Evolutionary conservation across 352 stramenopile genomes (phyloP), one percentile per base, ranked within the genome.

Genomic region (Phytophthora tentaculata): DNA sequence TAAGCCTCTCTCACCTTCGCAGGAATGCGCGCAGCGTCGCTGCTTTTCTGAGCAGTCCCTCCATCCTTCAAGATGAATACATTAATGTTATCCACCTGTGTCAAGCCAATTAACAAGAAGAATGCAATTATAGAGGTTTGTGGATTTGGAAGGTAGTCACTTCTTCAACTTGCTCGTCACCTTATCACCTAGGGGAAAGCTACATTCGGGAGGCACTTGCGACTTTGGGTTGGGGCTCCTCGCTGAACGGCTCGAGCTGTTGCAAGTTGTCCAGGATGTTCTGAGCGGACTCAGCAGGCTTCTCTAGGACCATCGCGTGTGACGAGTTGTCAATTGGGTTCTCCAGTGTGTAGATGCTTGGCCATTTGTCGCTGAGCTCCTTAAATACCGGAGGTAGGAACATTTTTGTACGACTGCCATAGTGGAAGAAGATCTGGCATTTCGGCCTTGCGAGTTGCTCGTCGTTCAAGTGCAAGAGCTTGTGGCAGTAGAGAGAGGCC

Each of bases 21-120:
- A 88, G 51, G 65, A 82, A 80, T 37, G 67, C 68, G 41, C 79
- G 77, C 51, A 88, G 61, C 44, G 77, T 65, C 22, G 29, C 43
- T n/a, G 74, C 59, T 13, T 61, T 69, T 19, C 50, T 52, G 19
- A 84, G 55, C 50, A 88, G 28, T 14, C 73, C 64, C 20, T 76
- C 59, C 78, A 86, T 86, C 49, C 28, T 16, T 29, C 9, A 56
- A 45, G 24, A 58, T 58, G 52, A 35, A 12, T 58, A 58, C 32
- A 56, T 56, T 29, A n/a, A 28, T 54, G 49, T 56, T n/a, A n/a
- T n/a, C n/a, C n/a, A n/a, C n/a, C n/a, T n/a, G n/a, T n/a, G n/a
- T n/a, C n/a, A n/a, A n/a, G n/a, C n/a, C n/a, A n/a, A n/a, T n/a
- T n/a, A n/a, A n/a, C n/a, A n/a, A n/a, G 28, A 8, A 32, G 9